Conservation (phyloP, 1,139 yeast genomes). For the Yamadazyma triangularis region DNA sequence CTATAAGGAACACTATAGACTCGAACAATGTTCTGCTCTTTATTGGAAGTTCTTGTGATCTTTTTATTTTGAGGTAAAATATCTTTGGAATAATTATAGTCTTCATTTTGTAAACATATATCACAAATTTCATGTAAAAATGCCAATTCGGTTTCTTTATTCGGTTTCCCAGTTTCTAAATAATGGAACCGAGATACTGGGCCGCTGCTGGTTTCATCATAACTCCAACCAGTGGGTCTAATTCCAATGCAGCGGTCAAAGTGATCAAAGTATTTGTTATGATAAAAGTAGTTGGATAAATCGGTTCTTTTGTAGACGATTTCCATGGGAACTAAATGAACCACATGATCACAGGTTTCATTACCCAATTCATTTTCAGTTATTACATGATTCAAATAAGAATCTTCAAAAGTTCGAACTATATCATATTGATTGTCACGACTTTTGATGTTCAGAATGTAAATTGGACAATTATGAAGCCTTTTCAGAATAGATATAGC, state of each 20-base stretch:
- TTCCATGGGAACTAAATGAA: conserved; percentile 69
- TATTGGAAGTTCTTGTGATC: conserved; percentile 15
- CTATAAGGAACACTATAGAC: conserved; percentile 77
- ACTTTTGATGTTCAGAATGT: conserved; percentile 44
- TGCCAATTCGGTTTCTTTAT: conserved; percentile 8
- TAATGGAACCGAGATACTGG: no score
- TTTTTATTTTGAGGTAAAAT: conserved; percentile 29
- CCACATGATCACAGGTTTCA: conserved; percentile 45
- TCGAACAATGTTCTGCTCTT: conserved; percentile 27
- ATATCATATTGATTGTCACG: conserved; percentile 46
- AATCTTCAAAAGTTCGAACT: conserved; percentile 30
- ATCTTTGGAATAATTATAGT: conserved; percentile 22
- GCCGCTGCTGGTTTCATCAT: no score
- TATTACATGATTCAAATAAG: conserved; percentile 26
- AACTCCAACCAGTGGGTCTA: conserved; percentile 89
- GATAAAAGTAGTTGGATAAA: conserved; percentile 47
- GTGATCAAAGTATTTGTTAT: conserved; percentile 38
- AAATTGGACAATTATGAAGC: conserved; percentile 46
- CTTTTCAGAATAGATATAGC: conserved; percentile 64
- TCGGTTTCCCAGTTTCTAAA: conserved; percentile 13
- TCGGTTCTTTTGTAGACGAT: conserved; percentile 33
- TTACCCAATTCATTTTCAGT: conserved; percentile 28
- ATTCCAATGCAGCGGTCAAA: conserved; percentile 61
- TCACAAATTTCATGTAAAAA: conserved; percentile 11
- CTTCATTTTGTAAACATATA: conserved; percentile 15